These are phyloP conservation scores for Cryptococcus jaspeensis DNA, from an alignment of 1,284 basidiomycete species.

Conservation along the genomic window DNA sequence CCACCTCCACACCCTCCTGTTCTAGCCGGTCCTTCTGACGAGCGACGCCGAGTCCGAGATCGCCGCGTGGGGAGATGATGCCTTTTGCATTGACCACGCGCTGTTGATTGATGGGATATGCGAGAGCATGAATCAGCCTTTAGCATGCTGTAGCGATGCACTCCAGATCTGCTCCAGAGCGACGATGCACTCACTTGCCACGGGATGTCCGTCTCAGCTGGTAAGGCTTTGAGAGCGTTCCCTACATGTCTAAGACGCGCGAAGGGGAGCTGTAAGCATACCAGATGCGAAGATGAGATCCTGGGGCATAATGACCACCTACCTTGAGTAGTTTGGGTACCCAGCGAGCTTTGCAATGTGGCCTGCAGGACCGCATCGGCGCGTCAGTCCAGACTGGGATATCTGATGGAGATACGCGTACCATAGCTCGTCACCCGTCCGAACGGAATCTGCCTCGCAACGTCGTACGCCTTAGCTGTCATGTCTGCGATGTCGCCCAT, in stretches of 20 bases:
- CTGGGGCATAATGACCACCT: too few species aligned
- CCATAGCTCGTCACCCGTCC: conserved; percentile 48
- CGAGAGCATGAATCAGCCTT: conserved; percentile 39
- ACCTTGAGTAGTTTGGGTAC: conserved; percentile 70
- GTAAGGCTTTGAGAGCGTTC: conserved; percentile 54
- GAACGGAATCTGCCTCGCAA: conserved; percentile 36
- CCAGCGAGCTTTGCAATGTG: conserved; percentile 80
- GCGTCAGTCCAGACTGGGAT: neutral
- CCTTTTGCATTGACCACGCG: conserved; percentile 48
- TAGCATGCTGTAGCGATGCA: too few species aligned
- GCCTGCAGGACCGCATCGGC: conserved; percentile 50
- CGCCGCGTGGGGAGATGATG: conserved; percentile 73
- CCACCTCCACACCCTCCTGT: conserved; percentile 69
- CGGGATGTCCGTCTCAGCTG: conserved; percentile 33
- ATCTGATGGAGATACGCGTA: conserved; percentile 1
- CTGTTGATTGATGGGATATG: conserved; percentile 48
- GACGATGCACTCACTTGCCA: conserved; percentile 57
- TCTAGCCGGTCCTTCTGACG: conserved; percentile 65
- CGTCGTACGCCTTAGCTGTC: conserved; percentile 46
- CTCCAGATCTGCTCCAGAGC: too few species aligned
- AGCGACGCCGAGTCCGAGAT: conserved; percentile 66
- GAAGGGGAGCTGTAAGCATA: neutral
- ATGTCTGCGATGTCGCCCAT: conserved; percentile 44
- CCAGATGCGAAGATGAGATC: too few species aligned
- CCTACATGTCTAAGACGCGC: conserved; percentile 68